These are phyloP conservation scores for Debaryomycetaceae sp. DNA, from an alignment of 1,139 yeast genomes.

Conservation along the genomic window DNA sequence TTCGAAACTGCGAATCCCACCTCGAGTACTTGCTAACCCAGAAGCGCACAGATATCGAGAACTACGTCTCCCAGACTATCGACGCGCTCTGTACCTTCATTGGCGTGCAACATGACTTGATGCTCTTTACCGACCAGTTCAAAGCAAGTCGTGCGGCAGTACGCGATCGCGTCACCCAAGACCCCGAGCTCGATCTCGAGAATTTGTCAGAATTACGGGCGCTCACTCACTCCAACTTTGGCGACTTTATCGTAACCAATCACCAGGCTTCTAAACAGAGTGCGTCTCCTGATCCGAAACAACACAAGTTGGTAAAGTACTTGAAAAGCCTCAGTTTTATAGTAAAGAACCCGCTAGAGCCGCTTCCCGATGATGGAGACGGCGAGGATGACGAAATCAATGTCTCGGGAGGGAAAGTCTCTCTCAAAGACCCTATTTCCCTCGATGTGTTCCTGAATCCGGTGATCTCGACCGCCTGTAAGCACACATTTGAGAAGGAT, in stretches of 20 bases:
- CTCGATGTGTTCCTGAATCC: constrained; percentile 41
- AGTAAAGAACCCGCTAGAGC: constrained; percentile 28
- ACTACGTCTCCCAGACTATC: constrained; percentile 1
- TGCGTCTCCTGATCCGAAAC: constrained; percentile 2
- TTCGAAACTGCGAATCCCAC: constrained; percentile 4
- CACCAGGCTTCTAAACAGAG: constrained; percentile 2
- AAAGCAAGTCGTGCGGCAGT: background rate
- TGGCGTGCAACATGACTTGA: constrained; percentile 1
- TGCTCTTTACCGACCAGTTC: constrained; percentile 1
- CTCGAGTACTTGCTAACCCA: constrained; percentile 5
- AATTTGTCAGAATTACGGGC: constrained; percentile 4
- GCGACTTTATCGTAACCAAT: constrained; percentile 5
- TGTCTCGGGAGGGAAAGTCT: constrained; percentile 57
- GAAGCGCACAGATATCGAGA: constrained; percentile 1
- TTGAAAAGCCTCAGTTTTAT: constrained; percentile 19
- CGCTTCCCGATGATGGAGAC: constrained; percentile 18
- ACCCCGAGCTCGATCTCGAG: constrained; percentile 4
- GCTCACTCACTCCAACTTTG: constrained; percentile 5
- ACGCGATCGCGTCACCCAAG: background rate
- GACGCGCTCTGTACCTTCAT: constrained; percentile 1
- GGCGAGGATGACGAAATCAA: constrained; percentile 46
- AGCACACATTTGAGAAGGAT: constrained; percentile 48
- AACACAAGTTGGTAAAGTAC: constrained; percentile 9
- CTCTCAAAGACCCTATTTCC: constrained; percentile 57
- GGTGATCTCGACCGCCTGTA: constrained; percentile 40